Evolutionary conservation across 768 basidiomycete species (phyloP).

Genomic region (Mycena filopes): DNA sequence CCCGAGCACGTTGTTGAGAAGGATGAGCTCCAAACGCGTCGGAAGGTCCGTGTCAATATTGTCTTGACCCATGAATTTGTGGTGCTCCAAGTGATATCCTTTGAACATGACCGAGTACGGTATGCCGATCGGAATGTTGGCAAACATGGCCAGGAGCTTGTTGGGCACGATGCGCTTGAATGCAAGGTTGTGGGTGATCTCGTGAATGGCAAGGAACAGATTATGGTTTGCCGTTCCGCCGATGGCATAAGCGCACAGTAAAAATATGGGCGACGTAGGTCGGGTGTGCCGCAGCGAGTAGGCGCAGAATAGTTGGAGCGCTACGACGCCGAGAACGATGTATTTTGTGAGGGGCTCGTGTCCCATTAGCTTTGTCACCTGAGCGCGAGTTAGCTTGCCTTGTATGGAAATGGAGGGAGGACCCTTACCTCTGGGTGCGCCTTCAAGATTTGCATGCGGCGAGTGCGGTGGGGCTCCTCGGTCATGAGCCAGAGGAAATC

Average conservation of each 20-base stretch:
- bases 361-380: slow-evolving; percentile 98
- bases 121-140: slow-evolving; percentile 93
- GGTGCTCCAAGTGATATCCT: slow-evolving; percentile 96
- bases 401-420: slow-evolving; percentile 7
- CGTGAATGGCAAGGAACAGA: slow-evolving; percentile 97
- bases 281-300: slow-evolving; percentile 72
- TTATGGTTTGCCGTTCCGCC: slow-evolving; percentile 99
- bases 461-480: slow-evolving; percentile 94
- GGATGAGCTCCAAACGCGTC: slow-evolving; percentile 82
- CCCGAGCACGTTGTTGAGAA: slow-evolving; percentile 94
- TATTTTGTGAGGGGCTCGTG: slow-evolving; percentile 93
- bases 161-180: slow-evolving; percentile 87
- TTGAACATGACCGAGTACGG: slow-evolving; percentile 98
- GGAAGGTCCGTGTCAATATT: slow-evolving; percentile 97
- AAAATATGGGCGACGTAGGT: slow-evolving; percentile 76
- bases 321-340: slow-evolving; percentile 84
- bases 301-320: slow-evolving; percentile 76
- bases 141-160: slow-evolving; percentile 88
- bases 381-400: slow-evolving; percentile 3
- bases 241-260: slow-evolving; percentile 82
- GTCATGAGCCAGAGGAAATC: slow-evolving; percentile 99
- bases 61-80: slow-evolving; percentile 95
- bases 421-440: slow-evolving; percentile 86
- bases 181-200: slow-evolving; percentile 97
- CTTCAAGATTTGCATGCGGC: slow-evolving; percentile 91